These are phyloP conservation scores for Angophora floribunda DNA, from an alignment of 345 rosid genomes.

Conservation along the genomic window DNA sequence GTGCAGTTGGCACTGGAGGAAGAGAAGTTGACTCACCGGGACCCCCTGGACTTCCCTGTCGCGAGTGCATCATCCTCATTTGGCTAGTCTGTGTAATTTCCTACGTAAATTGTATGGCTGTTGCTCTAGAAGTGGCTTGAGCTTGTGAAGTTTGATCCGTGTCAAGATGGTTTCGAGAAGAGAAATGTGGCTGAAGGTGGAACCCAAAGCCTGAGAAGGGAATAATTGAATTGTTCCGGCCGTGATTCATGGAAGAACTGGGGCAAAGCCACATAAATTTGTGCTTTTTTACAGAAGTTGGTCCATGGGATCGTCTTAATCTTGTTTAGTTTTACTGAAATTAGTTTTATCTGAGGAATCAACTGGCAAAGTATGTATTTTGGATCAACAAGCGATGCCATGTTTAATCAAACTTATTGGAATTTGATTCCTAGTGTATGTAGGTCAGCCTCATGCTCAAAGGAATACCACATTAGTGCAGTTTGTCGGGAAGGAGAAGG, in stretches of 20 bases:
- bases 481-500: background rate
- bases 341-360: background rate
- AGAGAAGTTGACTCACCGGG: constrained; percentile 59
- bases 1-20: constrained; percentile 56
- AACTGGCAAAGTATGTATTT: background rate
- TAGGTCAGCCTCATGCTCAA: background rate
- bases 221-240: background rate
- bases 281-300: background rate
- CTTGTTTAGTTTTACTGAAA: background rate
- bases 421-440: background rate
- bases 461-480: background rate
- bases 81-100: background rate
- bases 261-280: background rate
- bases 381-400: background rate
- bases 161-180: background rate
- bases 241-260: background rate
- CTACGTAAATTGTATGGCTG: background rate
- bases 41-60: constrained; percentile 62
- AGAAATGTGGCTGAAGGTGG: background rate
- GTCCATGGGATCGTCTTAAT: background rate
- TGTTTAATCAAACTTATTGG: background rate
- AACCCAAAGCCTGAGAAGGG: background rate
- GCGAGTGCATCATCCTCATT: constrained; percentile 17
- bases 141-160: background rate
- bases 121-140: background rate